Conservation (phyloP, 305 asterid species). For the Fraxinus baroniana region DNA sequence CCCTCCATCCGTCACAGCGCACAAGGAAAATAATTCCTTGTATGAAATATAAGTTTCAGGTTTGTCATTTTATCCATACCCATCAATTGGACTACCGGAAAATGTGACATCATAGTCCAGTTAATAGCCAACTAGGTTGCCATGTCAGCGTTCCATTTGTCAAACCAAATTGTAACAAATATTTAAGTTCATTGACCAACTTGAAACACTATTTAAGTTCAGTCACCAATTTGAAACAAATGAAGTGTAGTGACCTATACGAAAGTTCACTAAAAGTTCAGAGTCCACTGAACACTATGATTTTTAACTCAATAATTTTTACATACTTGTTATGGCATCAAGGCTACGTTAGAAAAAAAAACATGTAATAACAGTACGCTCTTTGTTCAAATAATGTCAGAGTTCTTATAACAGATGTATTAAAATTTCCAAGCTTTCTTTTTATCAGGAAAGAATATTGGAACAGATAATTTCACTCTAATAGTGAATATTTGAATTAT, state of each 20-base stretch:
- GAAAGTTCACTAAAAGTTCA: background rate
- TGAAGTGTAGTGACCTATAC: background rate
- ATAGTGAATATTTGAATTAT: background rate
- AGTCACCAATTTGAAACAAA: background rate
- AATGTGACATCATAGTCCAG: background rate
- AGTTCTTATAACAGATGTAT: background rate
- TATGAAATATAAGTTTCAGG: background rate
- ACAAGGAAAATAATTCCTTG: background rate
- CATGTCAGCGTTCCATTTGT: background rate
- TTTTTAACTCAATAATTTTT: background rate
- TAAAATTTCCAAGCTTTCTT: background rate
- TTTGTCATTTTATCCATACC: background rate
- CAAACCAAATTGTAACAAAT: background rate
- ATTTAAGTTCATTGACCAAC: background rate
- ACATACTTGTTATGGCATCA: background rate
- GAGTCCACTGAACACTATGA: background rate
- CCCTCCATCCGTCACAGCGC: background rate
- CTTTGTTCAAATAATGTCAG: background rate
- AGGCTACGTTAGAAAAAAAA: background rate
- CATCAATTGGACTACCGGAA: background rate
- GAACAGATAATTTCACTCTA: background rate
- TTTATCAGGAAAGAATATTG: background rate
- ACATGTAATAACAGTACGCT: background rate
- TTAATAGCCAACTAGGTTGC: background rate
- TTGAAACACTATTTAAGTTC: background rate